Percentiles rank a stretch among this genome's conserved stretches.
Evolutionary conservation across 306 rosid genomes (phyloP).

Genomic region (Chamaecrista fasciculata): DNA sequence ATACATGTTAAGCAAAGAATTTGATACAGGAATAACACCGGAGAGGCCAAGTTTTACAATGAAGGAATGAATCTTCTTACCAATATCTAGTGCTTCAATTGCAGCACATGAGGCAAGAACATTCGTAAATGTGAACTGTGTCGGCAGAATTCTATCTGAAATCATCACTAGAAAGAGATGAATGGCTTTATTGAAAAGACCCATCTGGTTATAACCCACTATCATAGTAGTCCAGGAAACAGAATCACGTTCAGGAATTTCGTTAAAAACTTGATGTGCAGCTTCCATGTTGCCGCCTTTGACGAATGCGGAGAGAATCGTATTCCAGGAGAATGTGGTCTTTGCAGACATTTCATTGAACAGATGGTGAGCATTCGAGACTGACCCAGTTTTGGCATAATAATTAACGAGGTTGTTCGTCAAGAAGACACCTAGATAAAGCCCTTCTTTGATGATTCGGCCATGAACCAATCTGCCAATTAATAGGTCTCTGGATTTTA

Average conservation of each 20-base stretch:
- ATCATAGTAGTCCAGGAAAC: slow-evolving; percentile 87
- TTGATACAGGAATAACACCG: slow-evolving; percentile 54
- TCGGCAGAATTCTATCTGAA: slow-evolving; percentile 42
- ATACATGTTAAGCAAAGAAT: slow-evolving; percentile 88
- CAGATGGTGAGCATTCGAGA: slow-evolving; percentile 49
- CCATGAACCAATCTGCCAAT: slow-evolving; percentile 61
- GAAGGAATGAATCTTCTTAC: slow-evolving; percentile 67
- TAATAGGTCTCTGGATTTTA: slow-evolving; percentile 44
- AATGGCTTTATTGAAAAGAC: slow-evolving; percentile 46
- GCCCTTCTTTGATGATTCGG: slow-evolving; percentile 65
- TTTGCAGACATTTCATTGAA: slow-evolving; percentile 69
- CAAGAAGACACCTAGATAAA: slow-evolving; percentile 55
- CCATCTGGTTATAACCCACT: slow-evolving; percentile 66
- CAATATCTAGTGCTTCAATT: slow-evolving; percentile 50
- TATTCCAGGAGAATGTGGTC: slow-evolving; percentile 66
- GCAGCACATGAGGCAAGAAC: slow-evolving; percentile 75
- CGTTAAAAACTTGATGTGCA: slow-evolving; percentile 49
- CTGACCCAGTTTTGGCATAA: slow-evolving; percentile 51
- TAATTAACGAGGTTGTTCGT: slow-evolving; percentile 65
- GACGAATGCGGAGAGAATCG: slow-evolving; percentile 62
- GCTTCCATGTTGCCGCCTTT: slow-evolving; percentile 59
- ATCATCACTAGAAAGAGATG: slow-evolving; percentile 59
- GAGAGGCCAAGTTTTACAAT: slow-evolving; percentile 61
- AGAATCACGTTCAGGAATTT: slow-evolving; percentile 73
- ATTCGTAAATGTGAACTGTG: slow-evolving; percentile 64